A percentile compares a stretch with the other conserved stretches of the same genome.
Conservation (phyloP, 352 stramenopile genomes). For the Phytophthora sp. region DNA sequence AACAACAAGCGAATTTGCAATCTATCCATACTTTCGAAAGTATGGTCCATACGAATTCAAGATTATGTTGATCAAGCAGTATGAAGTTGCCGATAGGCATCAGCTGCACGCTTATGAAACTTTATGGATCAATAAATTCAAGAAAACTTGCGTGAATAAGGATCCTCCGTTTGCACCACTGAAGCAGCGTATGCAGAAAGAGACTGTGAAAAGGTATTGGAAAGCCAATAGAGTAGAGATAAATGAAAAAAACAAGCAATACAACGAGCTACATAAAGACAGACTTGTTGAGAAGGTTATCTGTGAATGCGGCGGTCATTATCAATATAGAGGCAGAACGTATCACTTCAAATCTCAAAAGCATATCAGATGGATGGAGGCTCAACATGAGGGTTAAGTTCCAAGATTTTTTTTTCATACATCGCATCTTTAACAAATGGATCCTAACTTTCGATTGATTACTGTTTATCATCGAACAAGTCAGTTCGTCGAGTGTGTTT, state of each 20-base stretch:
- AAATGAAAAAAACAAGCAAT: neutral
- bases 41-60: neutral
- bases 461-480: too few relatives aligned
- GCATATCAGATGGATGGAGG: neutral
- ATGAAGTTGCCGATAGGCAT: neutral
- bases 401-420: constrained; percentile 1
- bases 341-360: constrained; percentile 9
- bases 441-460: too few relatives aligned
- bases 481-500: too few relatives aligned
- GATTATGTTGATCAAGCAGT: constrained; percentile 4
- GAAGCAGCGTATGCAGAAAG: neutral
- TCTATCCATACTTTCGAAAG: constrained; percentile 7
- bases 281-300: neutral
- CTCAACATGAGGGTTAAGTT: neutral
- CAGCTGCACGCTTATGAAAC: neutral
- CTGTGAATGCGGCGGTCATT: neutral
- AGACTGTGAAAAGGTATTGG: neutral
- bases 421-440: neutral
- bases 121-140: constrained; percentile 5
- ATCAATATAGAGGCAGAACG: neutral
- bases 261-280: neutral
- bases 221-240: neutral
- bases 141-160: constrained; percentile 5
- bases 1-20: neutral
- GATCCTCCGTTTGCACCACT: neutral